Evolutionary conservation across 2,329 filamentous ascomycete genomes (phyloP), one percentile per base, ranked within the genome.

Genomic region (Colletotrichum sp.): DNA sequence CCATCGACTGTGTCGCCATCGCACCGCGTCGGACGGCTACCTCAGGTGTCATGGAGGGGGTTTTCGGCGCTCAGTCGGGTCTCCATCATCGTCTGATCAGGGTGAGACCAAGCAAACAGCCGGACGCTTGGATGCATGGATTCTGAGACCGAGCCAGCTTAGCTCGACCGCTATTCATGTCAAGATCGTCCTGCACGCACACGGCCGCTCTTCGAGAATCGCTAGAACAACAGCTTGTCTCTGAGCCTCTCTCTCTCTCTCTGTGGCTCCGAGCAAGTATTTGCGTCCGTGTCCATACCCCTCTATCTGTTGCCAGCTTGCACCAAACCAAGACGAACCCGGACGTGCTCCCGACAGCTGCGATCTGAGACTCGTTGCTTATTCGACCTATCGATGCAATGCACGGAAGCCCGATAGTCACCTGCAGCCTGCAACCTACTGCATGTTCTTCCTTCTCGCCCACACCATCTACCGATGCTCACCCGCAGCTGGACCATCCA

Each of bases 191-290:
- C 52, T 68, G 52, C 52, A 52, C 43, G 43, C 43, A 52, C 43
- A 21, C 43, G n/a, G 43, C n/a, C 48, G 36, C 36, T 28, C 60
- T 75, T 75, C 72, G 52, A 75, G 72, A 75, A 75, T 72, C 69
- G 32, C 72, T 67, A 57, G 69, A 75, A 75, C 55, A 72, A 52
- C 52, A 30, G 48, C 30, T 43, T 67, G 63, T 75, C 63, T 72
- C 63, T 52, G 48, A 63, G 8, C 55, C 30, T 63, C 24, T 36
- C 26, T 34, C 9, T 26, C 43, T 43, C 38, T 43, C 38, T 43
- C 2, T 13, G 5, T 52, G n/a, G n/a, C 43, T 13, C 43, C n/a
- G 12, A 21, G n/a, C 43, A 12, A 52, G n/a, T 13, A 24, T 52
- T 13, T 26, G 32, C 8, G 30, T 68, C 52, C 21, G n/a, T 63